Base-by-base conservation (phyloP, 768 basidiomycete species). In the Cubamyces lactineus region DNA sequence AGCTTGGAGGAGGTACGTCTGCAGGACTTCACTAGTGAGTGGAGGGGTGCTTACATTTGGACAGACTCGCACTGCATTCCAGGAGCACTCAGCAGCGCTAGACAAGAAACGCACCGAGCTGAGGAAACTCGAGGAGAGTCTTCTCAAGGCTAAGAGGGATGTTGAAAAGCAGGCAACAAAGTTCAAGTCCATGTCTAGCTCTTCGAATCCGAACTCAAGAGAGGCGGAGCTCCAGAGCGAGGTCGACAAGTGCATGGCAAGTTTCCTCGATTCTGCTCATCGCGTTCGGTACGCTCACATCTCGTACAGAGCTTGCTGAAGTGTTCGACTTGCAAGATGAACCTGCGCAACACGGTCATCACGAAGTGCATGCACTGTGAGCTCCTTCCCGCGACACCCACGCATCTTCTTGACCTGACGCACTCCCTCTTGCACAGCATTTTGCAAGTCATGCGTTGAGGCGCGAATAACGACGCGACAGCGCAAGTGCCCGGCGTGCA, bases 401-500 rank as follows among this genome's bases (percentile, higher is more conserved):
- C 34, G 9, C 34, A 11, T 6, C 9, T 6, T 5, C 34, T 11
- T 11, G 34, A 34, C 9, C n/a, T 24, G 46, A 47, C 46, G 5
- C 12, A 11, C 38, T 43, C 7, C 11, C 9, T 45, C 16, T 11
- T 21, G 5, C 9, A 8, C 65, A 94, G 94, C 93, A 0, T 96
- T 96, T 76, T 93, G 92, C 75, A 89, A 86, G 74, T 72, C 80
- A 57, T 97, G 90, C 71, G 82, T 98, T 38, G 95, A 97, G 64
- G 80, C 87, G n/a, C 88, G 96, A 43, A 82, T 98, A 67, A 76
- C 88, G 26, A 94, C 91, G 16, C 86, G 96, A 61, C 95, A 97
- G 72, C 88, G 96, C 26, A 96, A 96, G 73, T 98, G 96, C 76
- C 95, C 95, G 23, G 87, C 89, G 6, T 98, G 96, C 72, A 88